A percentile compares a stretch with the other conserved stretches of the same genome.
Conservation (phyloP, 2,329 filamentous ascomycete genomes). For the Teratosphaeriaceae sp. region DNA sequence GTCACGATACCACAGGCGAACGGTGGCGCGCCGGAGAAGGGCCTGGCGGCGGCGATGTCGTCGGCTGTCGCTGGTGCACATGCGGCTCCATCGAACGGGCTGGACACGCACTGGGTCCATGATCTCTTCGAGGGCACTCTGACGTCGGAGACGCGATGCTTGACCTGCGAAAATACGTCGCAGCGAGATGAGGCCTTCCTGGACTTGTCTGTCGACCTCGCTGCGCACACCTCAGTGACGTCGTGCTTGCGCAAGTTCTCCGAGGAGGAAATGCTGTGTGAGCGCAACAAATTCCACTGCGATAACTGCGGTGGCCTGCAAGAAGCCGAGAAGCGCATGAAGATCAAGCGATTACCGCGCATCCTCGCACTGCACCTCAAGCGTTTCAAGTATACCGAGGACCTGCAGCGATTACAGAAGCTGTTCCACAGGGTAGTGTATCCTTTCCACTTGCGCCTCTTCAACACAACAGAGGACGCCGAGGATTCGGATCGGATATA, state of each 20-base stretch:
- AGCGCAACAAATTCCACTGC: conserved; percentile 98
- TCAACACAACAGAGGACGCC: conserved; percentile 95
- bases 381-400: conserved; percentile 97
- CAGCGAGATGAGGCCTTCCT: conserved; percentile 94
- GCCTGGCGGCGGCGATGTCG: conserved; percentile 15
- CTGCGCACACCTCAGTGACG: conserved; percentile 92
- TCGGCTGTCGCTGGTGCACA: conserved; percentile 14
- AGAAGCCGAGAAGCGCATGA: conserved; percentile 98
- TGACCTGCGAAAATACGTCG: conserved; percentile 93
- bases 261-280: conserved; percentile 96
- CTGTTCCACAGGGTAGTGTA: conserved; percentile 96
- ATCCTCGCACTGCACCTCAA: conserved; percentile 91
- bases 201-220: conserved; percentile 90
- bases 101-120: conserved; percentile 72
- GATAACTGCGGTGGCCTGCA: conserved; percentile 94
- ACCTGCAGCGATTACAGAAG: conserved; percentile 88
- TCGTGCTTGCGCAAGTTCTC: conserved; percentile 95
- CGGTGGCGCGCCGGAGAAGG: conserved; percentile 20
- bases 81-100: conserved; percentile 13
- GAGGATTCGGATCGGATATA: conserved; percentile 91
- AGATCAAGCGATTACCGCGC: conserved; percentile 89
- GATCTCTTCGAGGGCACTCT: conserved; percentile 93
- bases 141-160: conserved; percentile 91
- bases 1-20: conserved; percentile 17
- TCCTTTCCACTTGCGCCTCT: conserved; percentile 90